Percentiles rank a stretch among this genome's conserved stretches.
phyloP scores from a whole-genome alignment of 441 rosid genomes.

The Jatropha multifida region DNA sequence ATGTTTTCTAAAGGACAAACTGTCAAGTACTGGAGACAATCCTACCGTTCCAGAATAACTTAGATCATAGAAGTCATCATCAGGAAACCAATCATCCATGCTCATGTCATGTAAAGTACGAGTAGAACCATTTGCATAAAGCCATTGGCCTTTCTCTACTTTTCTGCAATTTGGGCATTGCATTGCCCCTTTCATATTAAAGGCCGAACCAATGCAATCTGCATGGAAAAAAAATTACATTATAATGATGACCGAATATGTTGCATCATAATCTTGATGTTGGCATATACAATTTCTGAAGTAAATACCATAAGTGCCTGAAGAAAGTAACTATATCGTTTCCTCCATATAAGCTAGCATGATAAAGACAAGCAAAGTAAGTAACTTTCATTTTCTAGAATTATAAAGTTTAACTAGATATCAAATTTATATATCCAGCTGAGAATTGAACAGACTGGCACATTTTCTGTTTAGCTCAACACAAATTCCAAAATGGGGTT shows the following conservation, averaged over 20 bases:
- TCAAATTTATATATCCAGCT: neutral
- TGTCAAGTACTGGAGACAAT: neutral
- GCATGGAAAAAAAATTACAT: slow-evolving; percentile 19
- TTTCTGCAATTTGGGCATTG: slow-evolving; percentile 96
- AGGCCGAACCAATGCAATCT: slow-evolving; percentile 97
- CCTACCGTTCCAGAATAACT: slow-evolving; percentile 72
- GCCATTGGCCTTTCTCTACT: slow-evolving; percentile 87
- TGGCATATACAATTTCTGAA: neutral
- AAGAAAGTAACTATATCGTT: neutral
- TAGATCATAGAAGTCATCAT: slow-evolving; percentile 63
- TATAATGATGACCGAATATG: neutral
- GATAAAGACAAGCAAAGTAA: neutral
- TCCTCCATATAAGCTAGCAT: neutral
- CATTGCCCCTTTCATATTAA: slow-evolving; percentile 88
- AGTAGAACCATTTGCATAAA: slow-evolving; percentile 63
- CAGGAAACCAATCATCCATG: slow-evolving; percentile 75
- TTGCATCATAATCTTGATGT: neutral
- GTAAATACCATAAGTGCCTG: neutral
- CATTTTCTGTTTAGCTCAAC: neutral
- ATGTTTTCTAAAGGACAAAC: neutral
- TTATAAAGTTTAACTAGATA: neutral
- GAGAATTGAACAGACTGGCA: neutral
- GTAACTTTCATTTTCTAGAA: neutral
- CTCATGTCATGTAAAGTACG: slow-evolving; percentile 57
- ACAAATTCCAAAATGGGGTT: neutral